Evolutionary conservation across 257 asterid genomes (phyloP).

Genomic region (Jasminum sambac): DNA sequence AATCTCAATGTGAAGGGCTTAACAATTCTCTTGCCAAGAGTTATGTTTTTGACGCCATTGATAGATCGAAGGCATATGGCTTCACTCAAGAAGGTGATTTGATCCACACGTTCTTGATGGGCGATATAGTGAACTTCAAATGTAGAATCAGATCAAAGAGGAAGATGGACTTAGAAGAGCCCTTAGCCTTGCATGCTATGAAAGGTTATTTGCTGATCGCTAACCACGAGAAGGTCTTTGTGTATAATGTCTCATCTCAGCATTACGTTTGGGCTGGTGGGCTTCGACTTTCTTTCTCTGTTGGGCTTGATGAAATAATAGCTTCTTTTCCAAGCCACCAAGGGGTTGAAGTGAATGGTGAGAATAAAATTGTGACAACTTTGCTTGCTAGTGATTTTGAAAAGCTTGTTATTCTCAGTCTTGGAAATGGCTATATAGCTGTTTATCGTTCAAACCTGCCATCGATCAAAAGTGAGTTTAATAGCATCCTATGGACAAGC

Average conservation of each 20-base stretch:
- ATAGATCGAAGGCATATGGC: conserved; percentile 87
- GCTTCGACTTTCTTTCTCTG: conserved; percentile 64
- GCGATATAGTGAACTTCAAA: conserved; percentile 85
- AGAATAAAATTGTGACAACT: conserved; percentile 37
- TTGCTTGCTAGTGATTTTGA: conserved; percentile 70
- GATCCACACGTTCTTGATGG: conserved; percentile 74
- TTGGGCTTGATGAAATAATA: conserved; percentile 57
- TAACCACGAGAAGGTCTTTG: conserved; percentile 55
- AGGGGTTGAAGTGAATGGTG: conserved; percentile 28
- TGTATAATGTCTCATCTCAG: conserved; percentile 83
- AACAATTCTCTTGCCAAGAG: conserved; percentile 55
- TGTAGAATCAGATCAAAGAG: conserved; percentile 79
- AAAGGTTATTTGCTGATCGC: conserved; percentile 78
- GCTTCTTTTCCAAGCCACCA: conserved; percentile 59
- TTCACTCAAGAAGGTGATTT: conserved; percentile 69
- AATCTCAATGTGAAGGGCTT: conserved; percentile 83
- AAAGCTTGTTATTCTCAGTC: conserved; percentile 65
- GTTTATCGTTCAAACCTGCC: conserved; percentile 86
- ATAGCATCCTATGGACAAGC: conserved; percentile 77
- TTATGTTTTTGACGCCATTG: conserved; percentile 80
- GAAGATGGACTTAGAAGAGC: conserved; percentile 61
- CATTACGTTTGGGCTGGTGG: conserved; percentile 79
- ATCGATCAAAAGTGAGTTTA: conserved; percentile 69
- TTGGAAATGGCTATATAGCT: conserved; percentile 73
- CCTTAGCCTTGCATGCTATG: conserved; percentile 70